A percentile compares a stretch with the other conserved stretches of the same genome.
phyloP scores from a whole-genome alignment of 768 basidiomycete genomes.

The Tylopilus felleus region DNA sequence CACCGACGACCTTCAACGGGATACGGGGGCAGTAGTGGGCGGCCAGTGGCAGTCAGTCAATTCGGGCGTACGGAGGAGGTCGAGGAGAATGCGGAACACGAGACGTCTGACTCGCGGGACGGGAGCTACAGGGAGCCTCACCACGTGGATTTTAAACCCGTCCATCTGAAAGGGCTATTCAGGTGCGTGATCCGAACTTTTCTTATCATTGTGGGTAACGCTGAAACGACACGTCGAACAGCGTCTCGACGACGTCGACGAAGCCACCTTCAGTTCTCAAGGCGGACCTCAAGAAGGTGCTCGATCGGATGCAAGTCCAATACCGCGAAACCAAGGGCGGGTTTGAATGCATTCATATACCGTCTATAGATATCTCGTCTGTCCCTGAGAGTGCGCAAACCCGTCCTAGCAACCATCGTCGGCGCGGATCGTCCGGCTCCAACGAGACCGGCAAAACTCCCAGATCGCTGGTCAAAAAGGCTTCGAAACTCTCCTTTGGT shows the following conservation, averaged over 20 bases:
- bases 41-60: constrained; percentile 38
- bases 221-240: constrained; percentile 26
- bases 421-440: constrained; percentile 48
- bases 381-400: constrained; percentile 45
- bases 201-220: constrained; percentile 1
- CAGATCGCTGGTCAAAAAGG: constrained; percentile 64
- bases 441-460: constrained; percentile 48
- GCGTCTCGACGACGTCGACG: constrained; percentile 93
- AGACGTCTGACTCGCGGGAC: constrained; percentile 34
- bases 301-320: constrained; percentile 94
- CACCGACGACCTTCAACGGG: constrained; percentile 72
- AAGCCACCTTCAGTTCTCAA: constrained; percentile 80
- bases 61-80: constrained; percentile 53
- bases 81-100: constrained; percentile 45
- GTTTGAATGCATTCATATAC: constrained; percentile 94
- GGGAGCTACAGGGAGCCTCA: constrained; percentile 48
- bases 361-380: constrained; percentile 87
- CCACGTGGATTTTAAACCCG: constrained; percentile 75
- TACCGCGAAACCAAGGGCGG: constrained; percentile 88
- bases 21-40: constrained; percentile 35
- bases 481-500: constrained; percentile 76
- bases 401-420: constrained; percentile 36
- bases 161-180: constrained; percentile 95
- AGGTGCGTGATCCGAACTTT: constrained; percentile 48
- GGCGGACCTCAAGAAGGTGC: constrained; percentile 77